These are phyloP conservation scores for Malus hybrid DNA, from an alignment of 331 rosid species.

Conservation along the genomic window DNA sequence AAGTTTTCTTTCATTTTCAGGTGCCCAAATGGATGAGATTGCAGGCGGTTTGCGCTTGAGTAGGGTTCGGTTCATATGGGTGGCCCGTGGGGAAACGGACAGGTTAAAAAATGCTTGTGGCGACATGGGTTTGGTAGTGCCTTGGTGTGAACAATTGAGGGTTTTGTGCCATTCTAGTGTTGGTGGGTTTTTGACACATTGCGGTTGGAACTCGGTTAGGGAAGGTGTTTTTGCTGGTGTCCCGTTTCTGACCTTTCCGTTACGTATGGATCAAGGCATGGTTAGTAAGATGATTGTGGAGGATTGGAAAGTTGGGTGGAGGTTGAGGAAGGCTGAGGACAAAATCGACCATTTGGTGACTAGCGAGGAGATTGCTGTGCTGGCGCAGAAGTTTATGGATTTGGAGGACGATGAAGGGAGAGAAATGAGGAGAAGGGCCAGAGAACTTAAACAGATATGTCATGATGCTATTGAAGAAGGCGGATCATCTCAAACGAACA, in stretches of 20 bases:
- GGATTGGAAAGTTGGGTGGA: conserved; percentile 47
- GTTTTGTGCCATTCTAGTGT: conserved; percentile 36
- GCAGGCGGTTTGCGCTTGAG: conserved; percentile 19
- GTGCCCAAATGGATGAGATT: conserved; percentile 41
- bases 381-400: conserved; percentile 27
- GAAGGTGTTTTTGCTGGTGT: conserved; percentile 41
- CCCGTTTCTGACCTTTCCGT: conserved; percentile 40
- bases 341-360: conserved; percentile 17
- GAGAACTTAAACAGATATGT: conserved; percentile 5
- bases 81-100: conserved; percentile 21
- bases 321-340: conserved; percentile 22
- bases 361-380: conserved; percentile 21
- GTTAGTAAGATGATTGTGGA: conserved; percentile 28
- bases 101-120: conserved; percentile 25
- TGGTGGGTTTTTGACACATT: conserved; percentile 46
- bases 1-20: conserved; percentile 35
- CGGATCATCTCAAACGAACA: conserved; percentile 26
- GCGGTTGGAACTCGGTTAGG: conserved; percentile 50
- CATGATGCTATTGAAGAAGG: conserved; percentile 10
- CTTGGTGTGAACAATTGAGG: conserved; percentile 53
- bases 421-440: conserved; percentile 26
- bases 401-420: conserved; percentile 20
- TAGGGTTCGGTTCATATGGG: conserved; percentile 36
- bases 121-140: conserved; percentile 25
- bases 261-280: conserved; percentile 31